phyloP scores from a whole-genome alignment of 306 rosid species.

The Cicer yamashitae region DNA sequence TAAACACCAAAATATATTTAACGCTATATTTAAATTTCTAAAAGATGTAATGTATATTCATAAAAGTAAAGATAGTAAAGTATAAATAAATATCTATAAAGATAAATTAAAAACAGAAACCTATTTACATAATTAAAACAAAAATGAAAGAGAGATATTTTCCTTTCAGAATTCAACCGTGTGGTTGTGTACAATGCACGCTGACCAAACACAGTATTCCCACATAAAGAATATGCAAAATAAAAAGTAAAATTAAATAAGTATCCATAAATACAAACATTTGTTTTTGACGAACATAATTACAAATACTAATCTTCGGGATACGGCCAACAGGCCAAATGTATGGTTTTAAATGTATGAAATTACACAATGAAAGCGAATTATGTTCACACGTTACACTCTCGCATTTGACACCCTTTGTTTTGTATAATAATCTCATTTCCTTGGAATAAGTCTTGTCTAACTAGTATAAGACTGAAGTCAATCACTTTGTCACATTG shows the following conservation, averaged over 20 bases:
- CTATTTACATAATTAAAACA: neutral
- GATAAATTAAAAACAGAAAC: neutral
- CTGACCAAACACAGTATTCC: neutral
- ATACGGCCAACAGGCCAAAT: slow-evolving; percentile 33
- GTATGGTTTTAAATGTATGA: neutral
- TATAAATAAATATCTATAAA: too few relatives aligned
- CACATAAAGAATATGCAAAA: neutral
- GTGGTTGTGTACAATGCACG: neutral
- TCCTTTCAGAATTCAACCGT: neutral
- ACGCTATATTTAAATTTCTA: too few relatives aligned
- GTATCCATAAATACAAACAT: neutral
- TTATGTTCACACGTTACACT: slow-evolving; percentile 8
- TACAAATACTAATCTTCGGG: neutral
- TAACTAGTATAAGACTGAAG: neutral
- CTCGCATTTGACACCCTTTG: slow-evolving; percentile 17
- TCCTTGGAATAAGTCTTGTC: neutral
- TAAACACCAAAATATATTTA: too few relatives aligned
- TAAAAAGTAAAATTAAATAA: neutral
- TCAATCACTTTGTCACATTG: neutral
- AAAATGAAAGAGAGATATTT: neutral
- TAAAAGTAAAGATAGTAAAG: too few relatives aligned
- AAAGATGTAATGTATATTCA: too few relatives aligned
- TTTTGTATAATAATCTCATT: neutral
- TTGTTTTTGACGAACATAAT: neutral
- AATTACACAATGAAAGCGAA: neutral